phyloP scores from a whole-genome alignment of 768 basidiomycete genomes.

The Pisolithus orientalis region DNA sequence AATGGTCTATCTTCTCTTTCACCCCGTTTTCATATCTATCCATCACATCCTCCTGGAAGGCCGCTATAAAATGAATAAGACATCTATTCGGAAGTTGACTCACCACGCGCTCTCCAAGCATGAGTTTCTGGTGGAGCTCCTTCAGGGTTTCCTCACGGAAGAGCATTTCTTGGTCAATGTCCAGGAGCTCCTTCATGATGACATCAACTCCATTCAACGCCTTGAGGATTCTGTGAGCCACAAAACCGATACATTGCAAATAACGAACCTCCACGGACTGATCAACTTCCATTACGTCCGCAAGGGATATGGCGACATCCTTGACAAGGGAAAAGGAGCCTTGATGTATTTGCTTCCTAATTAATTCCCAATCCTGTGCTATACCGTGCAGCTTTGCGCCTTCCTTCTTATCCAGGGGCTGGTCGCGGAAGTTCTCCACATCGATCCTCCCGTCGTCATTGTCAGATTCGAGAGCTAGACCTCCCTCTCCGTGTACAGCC shows the following conservation, averaged over 20 bases:
- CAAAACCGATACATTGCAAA: background rate
- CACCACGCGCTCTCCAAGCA: slow-evolving; percentile 55
- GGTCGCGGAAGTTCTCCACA: slow-evolving; percentile 54
- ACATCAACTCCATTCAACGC: slow-evolving; percentile 53
- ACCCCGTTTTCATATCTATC: slow-evolving; percentile 47
- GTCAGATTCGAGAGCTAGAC: slow-evolving; percentile 27
- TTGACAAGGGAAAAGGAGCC: slow-evolving; percentile 39
- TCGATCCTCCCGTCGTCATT: slow-evolving; percentile 51
- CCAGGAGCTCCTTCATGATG: slow-evolving; percentile 64
- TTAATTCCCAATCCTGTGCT: slow-evolving; percentile 54
- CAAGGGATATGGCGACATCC: slow-evolving; percentile 51
- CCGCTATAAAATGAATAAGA: background rate
- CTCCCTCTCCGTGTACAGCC: slow-evolving; percentile 16
- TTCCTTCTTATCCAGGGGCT: slow-evolving; percentile 55
- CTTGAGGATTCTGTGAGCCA: slow-evolving; percentile 27
- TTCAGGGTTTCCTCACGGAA: slow-evolving; percentile 49
- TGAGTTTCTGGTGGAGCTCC: slow-evolving; percentile 50
- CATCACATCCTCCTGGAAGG: slow-evolving; percentile 44
- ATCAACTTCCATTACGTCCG: slow-evolving; percentile 53
- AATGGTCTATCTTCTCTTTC: slow-evolving; percentile 36
- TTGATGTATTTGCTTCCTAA: slow-evolving; percentile 43
- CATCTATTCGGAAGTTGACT: slow-evolving; percentile 19
- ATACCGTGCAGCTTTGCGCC: slow-evolving; percentile 49
- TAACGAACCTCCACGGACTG: slow-evolving; percentile 45
- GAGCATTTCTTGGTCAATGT: slow-evolving; percentile 56